Base-by-base conservation (phyloP, 768 basidiomycete species). In the Pleurotus djamor region DNA sequence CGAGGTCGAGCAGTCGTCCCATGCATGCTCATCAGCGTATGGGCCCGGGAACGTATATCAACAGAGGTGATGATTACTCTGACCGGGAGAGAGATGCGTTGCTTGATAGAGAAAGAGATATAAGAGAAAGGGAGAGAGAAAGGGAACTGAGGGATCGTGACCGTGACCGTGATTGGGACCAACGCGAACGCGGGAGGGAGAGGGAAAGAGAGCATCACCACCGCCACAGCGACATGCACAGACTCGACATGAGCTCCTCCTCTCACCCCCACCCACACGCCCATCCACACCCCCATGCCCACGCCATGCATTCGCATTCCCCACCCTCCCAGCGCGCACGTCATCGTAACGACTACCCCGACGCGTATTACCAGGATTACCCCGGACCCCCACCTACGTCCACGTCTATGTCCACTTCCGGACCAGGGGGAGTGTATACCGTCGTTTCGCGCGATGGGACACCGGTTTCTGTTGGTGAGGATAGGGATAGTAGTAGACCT, bases 11-110 rank as follows among this genome's bases (percentile, higher is more conserved):
- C 14, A 44, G 41, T 17, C 45, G 45, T 28, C 16, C 41, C 12
- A 41, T 56, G 16, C 54, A 56, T 32, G 48, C 48, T 28, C 61
- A 49, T 41, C 60, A 88, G 69, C 85, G 86, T 57, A 67, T 86
- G 65, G 87, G 86, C 5, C 86, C 87, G 43, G 86, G 79, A 3
- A 76, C 83, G 28, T 83, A 79, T 64, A 76, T 87, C 49, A 81
- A 79, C 66, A 73, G 81, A 59, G 80, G 79, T 16, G 79, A 84
- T 21, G 82, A 84, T 34, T 75, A 81, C 59, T 75, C 77, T 56
- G 80, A 77, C 52, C 74, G 75, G 54, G 76, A 28, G 21, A 28
- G 21, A 28, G 21, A 28, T 28, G 21, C 21, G 21, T 28, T 28
- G 21, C 21, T 28, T 28, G 21, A 28, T 28, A 28, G 21, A 3